A percentile compares a stretch with the other conserved stretches of the same genome.
phyloP scores from a whole-genome alignment of 139 green algal species.

The Micromonas pusilla region DNA sequence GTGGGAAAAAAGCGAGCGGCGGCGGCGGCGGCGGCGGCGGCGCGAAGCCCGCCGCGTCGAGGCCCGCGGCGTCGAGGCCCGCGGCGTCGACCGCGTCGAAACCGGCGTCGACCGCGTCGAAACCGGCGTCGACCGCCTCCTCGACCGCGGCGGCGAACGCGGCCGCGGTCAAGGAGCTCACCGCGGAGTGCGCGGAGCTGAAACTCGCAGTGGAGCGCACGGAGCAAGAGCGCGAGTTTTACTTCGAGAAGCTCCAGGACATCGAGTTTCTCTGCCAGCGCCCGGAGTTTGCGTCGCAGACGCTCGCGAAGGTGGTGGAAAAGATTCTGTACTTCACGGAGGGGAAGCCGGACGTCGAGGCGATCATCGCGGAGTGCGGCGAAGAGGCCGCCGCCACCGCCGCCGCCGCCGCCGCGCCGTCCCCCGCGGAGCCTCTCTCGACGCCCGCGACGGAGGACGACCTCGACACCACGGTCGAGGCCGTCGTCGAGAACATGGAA shows the following conservation, averaged over 20 bases:
- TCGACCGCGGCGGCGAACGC: not conserved
- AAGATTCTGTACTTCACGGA: constrained; percentile 74
- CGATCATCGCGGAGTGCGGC: constrained; percentile 16
- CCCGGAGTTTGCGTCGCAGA: constrained; percentile 45
- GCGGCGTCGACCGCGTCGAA: not conserved
- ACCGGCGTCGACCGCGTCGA: not conserved
- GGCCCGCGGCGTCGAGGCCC: not conserved
- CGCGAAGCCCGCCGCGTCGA: not conserved
- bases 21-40: not conserved
- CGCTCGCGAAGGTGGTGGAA: constrained; percentile 58
- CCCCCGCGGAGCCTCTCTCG: not conserved
- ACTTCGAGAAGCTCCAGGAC: constrained; percentile 93
- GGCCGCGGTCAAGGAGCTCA: not conserved
- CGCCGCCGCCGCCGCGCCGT: not conserved
- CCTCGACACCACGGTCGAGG: not conserved
- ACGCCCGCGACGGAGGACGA: not conserved
- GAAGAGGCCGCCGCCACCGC: not conserved
- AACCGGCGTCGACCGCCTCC: not conserved
- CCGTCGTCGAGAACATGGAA: not conserved
- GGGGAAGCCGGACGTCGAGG: constrained; percentile 41
- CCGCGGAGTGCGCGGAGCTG: constrained; percentile 50
- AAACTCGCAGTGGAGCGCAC: constrained; percentile 54
- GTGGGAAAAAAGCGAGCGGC: no score
- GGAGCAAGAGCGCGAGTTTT: constrained; percentile 71
- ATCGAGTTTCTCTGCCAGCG: constrained; percentile 97